These are phyloP conservation scores for Blastomyces silverae DNA, from an alignment of 2,329 filamentous ascomycete species.

Conservation along the genomic window DNA sequence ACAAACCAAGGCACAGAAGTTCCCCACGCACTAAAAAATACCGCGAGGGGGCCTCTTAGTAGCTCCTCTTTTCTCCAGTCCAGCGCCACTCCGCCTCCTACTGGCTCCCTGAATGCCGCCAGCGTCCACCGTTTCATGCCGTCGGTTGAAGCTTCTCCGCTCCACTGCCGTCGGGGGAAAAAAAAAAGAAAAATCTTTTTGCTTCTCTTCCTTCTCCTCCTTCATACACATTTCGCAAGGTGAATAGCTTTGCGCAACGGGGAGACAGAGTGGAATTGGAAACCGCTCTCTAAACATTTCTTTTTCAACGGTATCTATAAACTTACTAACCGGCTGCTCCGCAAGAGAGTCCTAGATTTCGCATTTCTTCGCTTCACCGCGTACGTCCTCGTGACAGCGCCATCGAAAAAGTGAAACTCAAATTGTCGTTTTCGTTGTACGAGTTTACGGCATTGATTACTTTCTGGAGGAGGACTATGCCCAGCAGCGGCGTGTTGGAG, in stretches of 20 bases:
- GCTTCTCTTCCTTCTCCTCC: background rate
- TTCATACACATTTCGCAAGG: background rate
- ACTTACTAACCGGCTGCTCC: background rate
- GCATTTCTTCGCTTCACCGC: background rate
- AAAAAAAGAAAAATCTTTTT: background rate
- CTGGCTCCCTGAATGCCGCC: background rate
- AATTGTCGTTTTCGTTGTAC: background rate
- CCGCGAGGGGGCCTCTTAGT: background rate
- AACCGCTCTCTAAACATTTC: background rate
- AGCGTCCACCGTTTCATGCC: background rate
- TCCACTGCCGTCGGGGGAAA: background rate
- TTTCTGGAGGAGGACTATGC: background rate
- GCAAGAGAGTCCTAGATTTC: background rate
- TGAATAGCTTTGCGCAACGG: background rate
- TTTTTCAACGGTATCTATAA: background rate
- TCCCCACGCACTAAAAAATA: slow-evolving; percentile 1
- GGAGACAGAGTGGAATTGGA: slow-evolving; percentile 1
- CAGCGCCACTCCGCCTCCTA: background rate
- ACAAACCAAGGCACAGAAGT: background rate
- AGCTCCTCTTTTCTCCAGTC: background rate
- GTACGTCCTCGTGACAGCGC: background rate
- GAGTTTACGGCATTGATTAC: background rate
- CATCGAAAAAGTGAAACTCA: background rate
- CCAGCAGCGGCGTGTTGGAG: background rate
- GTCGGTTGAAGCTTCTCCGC: background rate